Evolutionary conservation across 208 protist species (phyloP).

Genomic region (Acanthamoeba royreba): DNA sequence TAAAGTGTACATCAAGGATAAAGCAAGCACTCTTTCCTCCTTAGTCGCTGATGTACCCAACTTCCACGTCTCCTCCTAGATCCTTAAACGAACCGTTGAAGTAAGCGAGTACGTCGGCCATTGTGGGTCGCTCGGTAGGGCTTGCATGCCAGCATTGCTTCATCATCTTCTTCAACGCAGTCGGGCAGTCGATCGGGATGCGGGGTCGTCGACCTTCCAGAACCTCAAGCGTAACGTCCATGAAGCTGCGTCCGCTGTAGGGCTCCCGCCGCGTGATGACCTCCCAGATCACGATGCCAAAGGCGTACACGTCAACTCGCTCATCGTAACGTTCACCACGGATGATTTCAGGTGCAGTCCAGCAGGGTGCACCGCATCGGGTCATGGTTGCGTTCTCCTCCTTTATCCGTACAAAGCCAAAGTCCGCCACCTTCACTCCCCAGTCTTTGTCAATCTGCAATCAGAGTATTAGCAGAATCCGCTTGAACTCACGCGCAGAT

Average conservation of each 20-base stretch:
- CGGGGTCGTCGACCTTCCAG: neutral
- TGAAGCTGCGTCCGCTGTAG: neutral
- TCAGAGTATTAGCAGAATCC: neutral
- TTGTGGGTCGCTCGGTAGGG: neutral
- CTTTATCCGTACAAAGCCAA: conserved; percentile 45
- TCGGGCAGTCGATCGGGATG: neutral
- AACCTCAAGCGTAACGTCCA: neutral
- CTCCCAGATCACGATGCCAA: neutral
- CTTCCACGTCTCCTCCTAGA: no score
- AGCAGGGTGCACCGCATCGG: conserved; percentile 57
- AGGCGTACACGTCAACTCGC: neutral
- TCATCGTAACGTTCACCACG: conserved; percentile 52
- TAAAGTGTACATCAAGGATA: no score
- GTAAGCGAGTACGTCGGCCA: neutral
- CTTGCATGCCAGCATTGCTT: neutral
- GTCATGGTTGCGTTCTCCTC: conserved; percentile 1
- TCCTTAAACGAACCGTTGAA: no score
- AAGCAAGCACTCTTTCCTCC: no score
- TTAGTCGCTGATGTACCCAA: no score
- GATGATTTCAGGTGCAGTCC: conserved; percentile 79
- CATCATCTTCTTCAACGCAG: neutral
- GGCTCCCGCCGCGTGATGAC: neutral
- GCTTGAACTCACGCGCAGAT: neutral
- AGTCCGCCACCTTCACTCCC: conserved; percentile 53
- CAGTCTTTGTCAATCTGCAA: neutral